Conservation (phyloP, 805 yeast species). For the Metschnikowia dekortorum region DNA sequence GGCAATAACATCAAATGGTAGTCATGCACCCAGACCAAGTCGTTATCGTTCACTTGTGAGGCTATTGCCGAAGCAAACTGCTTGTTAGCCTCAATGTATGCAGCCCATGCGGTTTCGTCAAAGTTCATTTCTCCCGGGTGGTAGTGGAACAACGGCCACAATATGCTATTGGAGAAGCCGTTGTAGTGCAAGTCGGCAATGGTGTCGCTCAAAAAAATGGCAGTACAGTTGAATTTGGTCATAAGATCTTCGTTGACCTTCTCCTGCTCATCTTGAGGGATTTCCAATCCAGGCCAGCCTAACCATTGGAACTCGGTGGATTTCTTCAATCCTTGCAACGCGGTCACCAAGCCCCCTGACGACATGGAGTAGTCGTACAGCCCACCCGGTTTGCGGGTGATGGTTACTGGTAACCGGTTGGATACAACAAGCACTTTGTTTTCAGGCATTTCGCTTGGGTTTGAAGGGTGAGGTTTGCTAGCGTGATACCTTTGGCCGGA, state of each 20-base stretch:
- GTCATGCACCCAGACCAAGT: conserved; percentile 96
- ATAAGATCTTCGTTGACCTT: conserved; percentile 66
- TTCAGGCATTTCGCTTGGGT: conserved; percentile 9
- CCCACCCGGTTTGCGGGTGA: conserved; percentile 58
- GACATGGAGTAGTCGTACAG: conserved; percentile 84
- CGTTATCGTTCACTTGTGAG: conserved; percentile 68
- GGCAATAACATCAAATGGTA: conserved; percentile 96
- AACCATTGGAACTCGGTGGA: conserved; percentile 88
- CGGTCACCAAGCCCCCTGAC: conserved; percentile 96
- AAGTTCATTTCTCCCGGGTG: conserved; percentile 99
- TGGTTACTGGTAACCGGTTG: conserved; percentile 92
- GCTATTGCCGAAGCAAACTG: conserved; percentile 75
- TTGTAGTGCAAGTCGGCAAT: conserved; percentile 95
- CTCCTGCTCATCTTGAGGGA: conserved; percentile 71
- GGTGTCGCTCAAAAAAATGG: conserved; percentile 81
- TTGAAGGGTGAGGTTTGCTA: not conserved
- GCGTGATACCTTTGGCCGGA: conserved; percentile 1
- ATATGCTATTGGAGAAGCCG: conserved; percentile 89
- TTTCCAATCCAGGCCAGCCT: conserved; percentile 92
- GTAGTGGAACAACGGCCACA: conserved; percentile 98
- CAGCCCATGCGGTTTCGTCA: conserved; percentile 97
- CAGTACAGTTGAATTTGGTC: conserved; percentile 81
- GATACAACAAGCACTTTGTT: conserved; percentile 90
- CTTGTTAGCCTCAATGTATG: conserved; percentile 88
- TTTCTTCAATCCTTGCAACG: conserved; percentile 85